Conservation (phyloP, 345 rosid genomes). For the Sisymbrium altissimum region DNA sequence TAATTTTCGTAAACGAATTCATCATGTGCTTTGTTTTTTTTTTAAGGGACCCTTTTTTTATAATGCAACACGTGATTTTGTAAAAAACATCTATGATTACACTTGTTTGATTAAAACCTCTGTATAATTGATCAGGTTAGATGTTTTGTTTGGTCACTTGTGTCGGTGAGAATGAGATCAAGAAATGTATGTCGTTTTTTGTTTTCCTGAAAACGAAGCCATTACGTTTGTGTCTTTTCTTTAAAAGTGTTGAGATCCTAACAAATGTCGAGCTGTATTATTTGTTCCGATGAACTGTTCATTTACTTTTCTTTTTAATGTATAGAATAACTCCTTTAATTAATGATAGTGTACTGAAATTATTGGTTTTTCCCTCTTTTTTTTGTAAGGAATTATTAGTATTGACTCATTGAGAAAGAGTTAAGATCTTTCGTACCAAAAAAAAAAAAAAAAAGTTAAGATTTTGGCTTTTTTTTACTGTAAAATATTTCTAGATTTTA, state of each 20-base stretch:
- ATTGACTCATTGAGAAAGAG: neutral
- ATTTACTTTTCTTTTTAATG: neutral
- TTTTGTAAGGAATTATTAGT: neutral
- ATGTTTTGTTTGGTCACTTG: constrained; percentile 19
- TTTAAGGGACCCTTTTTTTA: neutral
- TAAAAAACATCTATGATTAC: neutral
- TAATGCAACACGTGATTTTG: constrained; percentile 11
- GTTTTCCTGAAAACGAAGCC: constrained; percentile 7
- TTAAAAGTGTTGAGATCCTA: constrained; percentile 7
- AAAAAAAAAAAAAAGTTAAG: too few relatives aligned
- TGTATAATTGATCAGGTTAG: constrained; percentile 4
- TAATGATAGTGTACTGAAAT: neutral
- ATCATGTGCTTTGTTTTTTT: constrained; percentile 1
- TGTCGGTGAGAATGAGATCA: constrained; percentile 27
- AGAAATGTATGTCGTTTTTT: constrained; percentile 22
- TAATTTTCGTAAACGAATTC: neutral
- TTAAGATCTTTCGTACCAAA: too few relatives aligned
- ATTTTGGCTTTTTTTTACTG: neutral
- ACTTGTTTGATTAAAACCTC: neutral
- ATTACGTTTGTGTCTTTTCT: constrained; percentile 23
- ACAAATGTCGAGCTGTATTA: constrained; percentile 29
- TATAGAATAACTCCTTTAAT: neutral
- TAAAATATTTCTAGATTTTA: neutral
- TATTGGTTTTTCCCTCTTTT: neutral
- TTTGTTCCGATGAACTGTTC: constrained; percentile 16